Evolutionary conservation across 148 eudicot species (phyloP).

Genomic region (Rhododendron molle): DNA sequence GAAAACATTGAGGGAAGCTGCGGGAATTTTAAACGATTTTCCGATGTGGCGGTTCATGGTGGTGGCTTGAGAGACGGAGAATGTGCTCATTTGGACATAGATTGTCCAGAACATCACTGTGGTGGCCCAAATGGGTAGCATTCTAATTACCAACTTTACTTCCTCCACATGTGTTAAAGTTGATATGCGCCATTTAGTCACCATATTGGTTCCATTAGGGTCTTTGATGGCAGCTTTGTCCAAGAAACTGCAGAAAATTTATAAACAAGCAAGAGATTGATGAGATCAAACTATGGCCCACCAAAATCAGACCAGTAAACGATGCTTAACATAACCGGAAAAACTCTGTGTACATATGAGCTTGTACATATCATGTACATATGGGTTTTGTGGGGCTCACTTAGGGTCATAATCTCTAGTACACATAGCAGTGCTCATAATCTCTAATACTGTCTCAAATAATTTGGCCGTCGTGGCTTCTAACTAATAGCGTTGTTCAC

Average conservation of each 20-base stretch:
- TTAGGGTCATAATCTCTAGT: no score
- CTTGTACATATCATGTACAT: no score
- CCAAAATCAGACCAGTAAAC: neutral
- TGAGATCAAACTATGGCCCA: neutral
- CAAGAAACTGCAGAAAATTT: slow-evolving; percentile 39
- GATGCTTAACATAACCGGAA: neutral
- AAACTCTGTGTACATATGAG: no score
- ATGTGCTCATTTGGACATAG: slow-evolving; percentile 88
- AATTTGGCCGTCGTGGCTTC: neutral
- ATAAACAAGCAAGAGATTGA: neutral
- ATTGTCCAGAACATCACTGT: slow-evolving; percentile 78
- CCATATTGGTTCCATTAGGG: slow-evolving; percentile 4
- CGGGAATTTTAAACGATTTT: slow-evolving; percentile 57
- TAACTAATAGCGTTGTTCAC: neutral
- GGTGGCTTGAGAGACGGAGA: slow-evolving; percentile 83
- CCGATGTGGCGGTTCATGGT: slow-evolving; percentile 83
- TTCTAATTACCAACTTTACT: slow-evolving; percentile 66
- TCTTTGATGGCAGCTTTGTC: slow-evolving; percentile 85
- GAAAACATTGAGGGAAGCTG: slow-evolving; percentile 74
- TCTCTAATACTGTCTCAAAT: neutral
- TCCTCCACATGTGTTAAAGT: slow-evolving; percentile 86
- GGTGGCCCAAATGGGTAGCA: slow-evolving; percentile 94
- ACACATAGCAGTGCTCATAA: no score
- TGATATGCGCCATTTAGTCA: slow-evolving; percentile 35
- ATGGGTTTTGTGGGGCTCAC: no score